Evolutionary conservation across 306 rosid species (phyloP).

Genomic region (Vicia sativa): DNA sequence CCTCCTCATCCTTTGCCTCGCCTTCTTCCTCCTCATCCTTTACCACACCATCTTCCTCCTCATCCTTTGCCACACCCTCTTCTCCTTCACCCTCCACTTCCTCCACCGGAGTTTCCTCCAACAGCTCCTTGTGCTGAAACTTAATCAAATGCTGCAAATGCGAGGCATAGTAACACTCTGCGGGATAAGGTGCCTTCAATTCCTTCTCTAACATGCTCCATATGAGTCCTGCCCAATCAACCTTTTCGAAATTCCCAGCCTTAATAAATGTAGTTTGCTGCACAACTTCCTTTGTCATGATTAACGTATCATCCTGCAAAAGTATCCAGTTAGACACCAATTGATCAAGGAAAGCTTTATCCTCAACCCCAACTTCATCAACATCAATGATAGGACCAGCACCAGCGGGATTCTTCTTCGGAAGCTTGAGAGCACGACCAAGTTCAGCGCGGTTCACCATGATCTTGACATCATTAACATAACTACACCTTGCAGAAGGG

Average conservation of each 20-base stretch:
- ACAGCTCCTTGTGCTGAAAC: conserved; percentile 56
- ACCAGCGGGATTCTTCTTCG: conserved; percentile 36
- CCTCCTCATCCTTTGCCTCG: conserved; percentile 32
- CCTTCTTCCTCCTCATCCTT: conserved; percentile 46
- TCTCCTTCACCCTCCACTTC: conserved; percentile 43
- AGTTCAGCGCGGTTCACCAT: conserved; percentile 67
- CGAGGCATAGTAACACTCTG: conserved; percentile 79
- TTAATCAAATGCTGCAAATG: conserved; percentile 79
- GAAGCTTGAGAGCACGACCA: conserved; percentile 75
- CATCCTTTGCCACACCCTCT: conserved; percentile 49
- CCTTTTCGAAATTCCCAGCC: conserved; percentile 65
- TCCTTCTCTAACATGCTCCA: conserved; percentile 91
- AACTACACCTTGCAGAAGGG: conserved; percentile 40
- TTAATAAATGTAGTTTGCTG: conserved; percentile 45
- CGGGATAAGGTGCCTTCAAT: conserved; percentile 51
- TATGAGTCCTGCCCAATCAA: conserved; percentile 78
- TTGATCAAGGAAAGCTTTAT: conserved; percentile 54
- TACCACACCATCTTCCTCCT: conserved; percentile 47
- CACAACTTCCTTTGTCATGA: conserved; percentile 61
- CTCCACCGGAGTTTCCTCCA: conserved; percentile 43
- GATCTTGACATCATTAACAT: conserved; percentile 54
- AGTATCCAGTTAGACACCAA: conserved; percentile 77
- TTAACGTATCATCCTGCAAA: conserved; percentile 72
- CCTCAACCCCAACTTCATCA: conserved; percentile 39
- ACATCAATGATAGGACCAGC: background rate